Evolutionary conservation across 768 basidiomycete species (phyloP), one percentile per base, ranked within the genome.

Genomic region (Amanita brunnescens): DNA sequence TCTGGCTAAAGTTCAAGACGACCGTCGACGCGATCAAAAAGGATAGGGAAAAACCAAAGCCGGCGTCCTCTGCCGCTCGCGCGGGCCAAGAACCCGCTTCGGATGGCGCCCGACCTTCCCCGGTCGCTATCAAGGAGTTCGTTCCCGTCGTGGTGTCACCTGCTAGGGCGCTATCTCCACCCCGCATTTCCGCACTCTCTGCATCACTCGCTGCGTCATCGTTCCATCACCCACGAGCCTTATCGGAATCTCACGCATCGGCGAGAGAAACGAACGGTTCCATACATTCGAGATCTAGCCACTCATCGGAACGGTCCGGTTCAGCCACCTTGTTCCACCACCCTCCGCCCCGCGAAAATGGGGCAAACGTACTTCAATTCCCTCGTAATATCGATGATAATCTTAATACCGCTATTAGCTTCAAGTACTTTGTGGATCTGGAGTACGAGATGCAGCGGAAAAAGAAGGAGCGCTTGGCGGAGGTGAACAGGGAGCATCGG

Each of bases 1-100:
- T 89, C 37, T 91, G 87, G 86, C 70, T 65, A 46, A 72, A 63
- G 30, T 87, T 80, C 62, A 69, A 72, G 53, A 72, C 75, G 54
- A 70, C 72, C 43, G 51, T 81, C 42, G 66, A 64, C 46, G 67
- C 70, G 43, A 60, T 74, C 23, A 74, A 77, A 59, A 69, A 67
- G 56, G 70, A 72, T 34, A 60, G 61, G 41, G 50, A 54, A 29
- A 59, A 57, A 6, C 41, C 47, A 12, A 54, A 40, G n/a, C 10
- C 50, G 34, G 24, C 37, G 29, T 48, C 59, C 3, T 43, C 33
- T 18, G 14, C 18, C 14, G 10, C 52, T 5, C 51, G 44, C 23
- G 21, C 26, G 5, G 35, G n/a, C 16, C 33, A 43, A 16, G 42
- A 46, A 16, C 54, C 52, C 43, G 61, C 52, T n/a, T 58, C 53